These are phyloP conservation scores for Clitopilus passeckerianus DNA, from an alignment of 768 basidiomycete species.

Conservation along the genomic window DNA sequence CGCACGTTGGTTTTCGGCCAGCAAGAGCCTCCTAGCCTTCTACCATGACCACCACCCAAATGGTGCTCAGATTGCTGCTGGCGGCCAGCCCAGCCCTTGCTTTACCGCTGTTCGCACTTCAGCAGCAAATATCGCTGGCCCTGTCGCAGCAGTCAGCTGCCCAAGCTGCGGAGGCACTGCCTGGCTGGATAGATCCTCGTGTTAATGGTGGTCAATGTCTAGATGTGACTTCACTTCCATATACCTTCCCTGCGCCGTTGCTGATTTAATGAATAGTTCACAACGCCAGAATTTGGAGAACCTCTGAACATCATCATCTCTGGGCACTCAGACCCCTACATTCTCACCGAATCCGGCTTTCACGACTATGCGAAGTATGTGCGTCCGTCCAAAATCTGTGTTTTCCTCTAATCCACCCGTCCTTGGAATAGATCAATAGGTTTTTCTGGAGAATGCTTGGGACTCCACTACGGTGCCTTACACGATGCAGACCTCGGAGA, in stretches of 20 bases:
- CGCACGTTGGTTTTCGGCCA: not conserved
- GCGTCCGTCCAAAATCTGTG: not conserved
- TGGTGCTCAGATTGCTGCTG: not conserved
- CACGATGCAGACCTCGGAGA: constrained; percentile 85
- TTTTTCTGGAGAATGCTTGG: constrained; percentile 79
- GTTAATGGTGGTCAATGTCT: constrained; percentile 67
- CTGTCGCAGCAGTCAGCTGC: not conserved
- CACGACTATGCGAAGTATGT: constrained; percentile 61
- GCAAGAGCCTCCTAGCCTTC: not conserved
- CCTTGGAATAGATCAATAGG: constrained; percentile 58
- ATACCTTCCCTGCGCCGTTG: not conserved
- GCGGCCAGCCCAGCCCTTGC: not conserved
- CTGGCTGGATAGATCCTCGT: constrained; percentile 66
- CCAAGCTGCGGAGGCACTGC: not conserved
- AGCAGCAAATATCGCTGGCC: constrained; percentile 4
- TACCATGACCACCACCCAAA: not conserved
- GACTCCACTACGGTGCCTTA: constrained; percentile 68
- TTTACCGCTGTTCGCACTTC: not conserved
- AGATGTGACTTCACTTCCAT: constrained; percentile 49
- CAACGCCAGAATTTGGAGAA: constrained; percentile 63
- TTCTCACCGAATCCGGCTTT: constrained; percentile 74
- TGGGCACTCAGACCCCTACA: constrained; percentile 69
- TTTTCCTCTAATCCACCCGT: not conserved
- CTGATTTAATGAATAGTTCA: constrained; percentile 41
- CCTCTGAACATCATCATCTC: constrained; percentile 84